A percentile compares a stretch with the other conserved stretches of the same genome.
phyloP scores from a whole-genome alignment of 768 basidiomycete genomes.

The Lentinula raphanica region DNA sequence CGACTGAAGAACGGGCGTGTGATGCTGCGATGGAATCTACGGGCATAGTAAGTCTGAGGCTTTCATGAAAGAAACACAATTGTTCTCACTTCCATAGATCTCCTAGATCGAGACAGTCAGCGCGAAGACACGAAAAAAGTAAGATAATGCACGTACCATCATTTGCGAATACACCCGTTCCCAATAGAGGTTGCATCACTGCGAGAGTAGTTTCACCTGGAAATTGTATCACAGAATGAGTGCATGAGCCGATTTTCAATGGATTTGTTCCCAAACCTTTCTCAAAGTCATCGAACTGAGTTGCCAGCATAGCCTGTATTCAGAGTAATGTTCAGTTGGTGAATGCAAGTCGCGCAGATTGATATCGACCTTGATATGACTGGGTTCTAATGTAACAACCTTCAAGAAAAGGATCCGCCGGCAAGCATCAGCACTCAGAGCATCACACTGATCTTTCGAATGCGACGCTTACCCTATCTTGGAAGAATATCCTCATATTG shows the following conservation, averaged over 20 bases:
- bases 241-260: neutral
- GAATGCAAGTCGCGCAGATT: neutral
- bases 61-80: no score
- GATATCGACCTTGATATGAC: slow-evolving; percentile 37
- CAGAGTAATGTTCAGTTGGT: neutral
- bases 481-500: slow-evolving; percentile 30
- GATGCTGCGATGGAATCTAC: slow-evolving; percentile 40
- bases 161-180: slow-evolving; percentile 17
- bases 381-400: slow-evolving; percentile 45
- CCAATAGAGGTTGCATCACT: slow-evolving; percentile 4
- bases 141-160: neutral
- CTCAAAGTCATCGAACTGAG: slow-evolving; percentile 37
- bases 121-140: neutral
- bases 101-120: neutral
- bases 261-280: slow-evolving; percentile 27
- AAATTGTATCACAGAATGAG: slow-evolving; percentile 15
- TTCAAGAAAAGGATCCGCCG: slow-evolving; percentile 11
- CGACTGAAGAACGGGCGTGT: slow-evolving; percentile 41
- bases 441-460: no score
- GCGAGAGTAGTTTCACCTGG: neutral
- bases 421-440: neutral
- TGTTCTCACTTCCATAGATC: neutral
- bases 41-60: neutral
- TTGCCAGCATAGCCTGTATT: slow-evolving; percentile 35
- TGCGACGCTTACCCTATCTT: slow-evolving; percentile 28